Evolutionary conservation across 2,329 filamentous ascomycete species (phyloP), one percentile per base, ranked within the genome.

Genomic region (Colletotrichum viniferum): DNA sequence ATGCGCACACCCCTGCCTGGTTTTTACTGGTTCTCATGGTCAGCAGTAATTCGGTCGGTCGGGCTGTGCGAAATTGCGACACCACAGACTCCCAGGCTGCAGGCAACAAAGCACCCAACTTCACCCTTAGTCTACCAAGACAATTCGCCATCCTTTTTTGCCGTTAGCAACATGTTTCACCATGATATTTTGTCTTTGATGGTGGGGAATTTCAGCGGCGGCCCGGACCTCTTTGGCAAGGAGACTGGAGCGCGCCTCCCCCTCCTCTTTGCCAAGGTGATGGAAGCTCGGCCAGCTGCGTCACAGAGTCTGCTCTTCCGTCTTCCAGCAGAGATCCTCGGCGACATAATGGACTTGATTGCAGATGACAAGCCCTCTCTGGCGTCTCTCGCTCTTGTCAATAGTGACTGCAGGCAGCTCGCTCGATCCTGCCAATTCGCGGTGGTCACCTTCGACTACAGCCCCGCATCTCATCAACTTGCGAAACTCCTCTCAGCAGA

Each of bases 351-450:
- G 56, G 56, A 60, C 56, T 69, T 78, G 3, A n/a, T 78, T n/a
- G 63, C 58, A 16, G 66, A 77, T 7, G 76, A 74, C 9, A 74
- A 76, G 66, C n/a, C 52, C 2, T 24, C 73, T 38, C 62, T 78
- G 24, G 68, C 75, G 21, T 56, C 73, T 16, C 69, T 78, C 32
- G 75, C 77, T 34, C 43, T 77, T 18, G 77, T 76, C 32, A 79
- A 77, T 26, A 79, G 77, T 21, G 77, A 79, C 4, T 79, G 72
- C n/a, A 55, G 43, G 2, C 72, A 69, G 48, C 75, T 79, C 2
- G 75, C 75, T 13, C 70, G 63, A 13, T 76, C 69, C 43, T 60
- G 56, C n/a, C 69, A 79, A 18, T 79, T 76, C 48, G 73, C 63
- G 21, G 70, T 75, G 1, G 52, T 78, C 7, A 7, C 30, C 2